Base-by-base conservation (phyloP, 2,329 filamentous ascomycete genomes). In the Pyricularia sp. region DNA sequence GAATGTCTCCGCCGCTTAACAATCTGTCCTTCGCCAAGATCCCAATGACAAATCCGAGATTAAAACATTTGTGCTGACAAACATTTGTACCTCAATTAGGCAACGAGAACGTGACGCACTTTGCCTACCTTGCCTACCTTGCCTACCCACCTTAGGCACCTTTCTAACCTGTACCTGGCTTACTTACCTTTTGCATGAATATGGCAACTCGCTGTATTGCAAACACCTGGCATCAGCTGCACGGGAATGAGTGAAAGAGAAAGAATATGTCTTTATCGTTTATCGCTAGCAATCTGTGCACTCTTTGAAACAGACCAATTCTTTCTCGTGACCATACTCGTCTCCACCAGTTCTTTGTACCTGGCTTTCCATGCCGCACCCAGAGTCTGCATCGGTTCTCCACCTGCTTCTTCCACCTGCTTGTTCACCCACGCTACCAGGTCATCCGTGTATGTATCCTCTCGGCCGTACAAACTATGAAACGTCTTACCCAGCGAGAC, bases 331-430 rank as follows among this genome's bases (percentile, higher is more conserved):
- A 10, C 42, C 42, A 50, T 0, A n/a, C 17, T n/a, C 6, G 42
- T 50, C 42, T 50, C 20, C 4, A n/a, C 42, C 42, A 50, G 5
- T n/a, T 50, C 42, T 50, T n/a, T 50, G 20, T 50, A 50, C 42
- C 17, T 50, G 14, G 4, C 9, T 50, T 10, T 50, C 42, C 42
- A 50, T 17, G 14, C 42, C 7, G 42, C 33, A n/a, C 42, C 20
- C 17, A 50, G 5, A 50, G 59, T 12, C 12, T 30, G 59, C 25
- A 67, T 23, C 3, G 65, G 36, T 26, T 9, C 26, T 2, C 65
- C 65, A 14, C 42, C 65, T 7, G 42, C 31, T 7, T 42, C 65
- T 17, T 67, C 23, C 11, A 31, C 65, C 76, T 76, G 66, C 77
- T 50, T 75, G 78, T 68, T 68, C 4, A 68, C 59, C 67, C 67